A percentile compares a stretch with the other conserved stretches of the same genome.
Conservation (phyloP, 345 rosid genomes). For the Euphorbia lathyris region DNA sequence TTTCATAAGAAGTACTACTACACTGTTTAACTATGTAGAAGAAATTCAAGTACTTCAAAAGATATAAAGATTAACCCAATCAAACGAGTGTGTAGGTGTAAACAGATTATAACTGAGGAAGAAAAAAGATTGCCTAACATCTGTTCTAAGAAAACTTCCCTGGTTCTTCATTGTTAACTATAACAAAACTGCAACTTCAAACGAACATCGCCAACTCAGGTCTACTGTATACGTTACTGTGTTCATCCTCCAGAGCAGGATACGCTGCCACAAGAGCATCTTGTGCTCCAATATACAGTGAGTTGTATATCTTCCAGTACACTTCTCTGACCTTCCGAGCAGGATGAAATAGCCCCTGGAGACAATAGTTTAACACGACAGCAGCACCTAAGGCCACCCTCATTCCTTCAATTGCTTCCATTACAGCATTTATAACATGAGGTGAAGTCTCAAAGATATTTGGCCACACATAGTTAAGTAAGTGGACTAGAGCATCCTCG, state of each 20-base stretch:
- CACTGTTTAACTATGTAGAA: neutral
- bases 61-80: neutral
- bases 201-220: slow-evolving; percentile 88
- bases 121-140: neutral
- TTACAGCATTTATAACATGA: slow-evolving; percentile 95
- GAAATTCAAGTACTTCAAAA: neutral
- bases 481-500: slow-evolving; percentile 89
- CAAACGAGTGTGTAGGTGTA: neutral
- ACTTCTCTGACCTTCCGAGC: slow-evolving; percentile 97
- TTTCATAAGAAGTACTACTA: neutral
- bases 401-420: slow-evolving; percentile 98
- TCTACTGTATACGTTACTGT: slow-evolving; percentile 72
- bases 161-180: neutral
- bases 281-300: slow-evolving; percentile 88
- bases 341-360: slow-evolving; percentile 98
- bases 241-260: slow-evolving; percentile 78
- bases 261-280: slow-evolving; percentile 94
- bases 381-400: slow-evolving; percentile 93
- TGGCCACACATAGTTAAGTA: slow-evolving; percentile 96
- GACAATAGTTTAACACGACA: slow-evolving; percentile 79
- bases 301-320: slow-evolving; percentile 98
- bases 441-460: slow-evolving; percentile 99
- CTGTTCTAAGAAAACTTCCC: neutral
- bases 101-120: neutral
- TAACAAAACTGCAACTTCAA: slow-evolving; percentile 20